Evolutionary conservation across 2,329 filamentous ascomycete species (phyloP).

Genomic region (Eutypella sp.): DNA sequence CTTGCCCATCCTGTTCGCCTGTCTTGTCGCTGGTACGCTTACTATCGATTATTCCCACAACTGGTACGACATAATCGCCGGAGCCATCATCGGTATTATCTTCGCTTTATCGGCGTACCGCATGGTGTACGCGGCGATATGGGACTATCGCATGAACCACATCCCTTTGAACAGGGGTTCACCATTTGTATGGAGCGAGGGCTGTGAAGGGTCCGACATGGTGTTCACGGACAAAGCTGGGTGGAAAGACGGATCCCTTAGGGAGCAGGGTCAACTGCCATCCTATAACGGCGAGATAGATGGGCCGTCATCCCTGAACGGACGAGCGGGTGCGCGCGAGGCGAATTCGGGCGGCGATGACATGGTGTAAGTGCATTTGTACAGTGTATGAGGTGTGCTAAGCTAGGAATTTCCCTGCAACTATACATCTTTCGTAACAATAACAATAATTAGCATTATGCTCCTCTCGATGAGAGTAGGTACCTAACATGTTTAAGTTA

Average conservation of each 20-base stretch:
- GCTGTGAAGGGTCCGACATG: slow-evolving; percentile 13
- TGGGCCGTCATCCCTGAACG: background rate
- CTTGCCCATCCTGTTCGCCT: slow-evolving; percentile 55
- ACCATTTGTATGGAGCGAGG: slow-evolving; percentile 26
- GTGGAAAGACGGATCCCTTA: slow-evolving; percentile 11
- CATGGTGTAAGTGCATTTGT: background rate
- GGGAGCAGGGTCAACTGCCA: background rate
- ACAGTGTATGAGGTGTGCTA: too few relatives aligned
- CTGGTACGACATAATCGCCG: slow-evolving; percentile 65
- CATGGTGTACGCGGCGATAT: slow-evolving; percentile 62
- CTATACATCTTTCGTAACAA: too few relatives aligned
- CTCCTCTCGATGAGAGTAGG: too few relatives aligned
- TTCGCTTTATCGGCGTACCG: slow-evolving; percentile 61
- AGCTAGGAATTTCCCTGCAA: too few relatives aligned
- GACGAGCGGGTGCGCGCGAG: background rate
- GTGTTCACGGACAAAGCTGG: slow-evolving; percentile 22
- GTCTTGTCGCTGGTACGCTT: slow-evolving; percentile 55
- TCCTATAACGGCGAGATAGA: background rate
- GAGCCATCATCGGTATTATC: slow-evolving; percentile 56
- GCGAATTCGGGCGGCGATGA: background rate
- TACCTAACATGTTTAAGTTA: too few relatives aligned
- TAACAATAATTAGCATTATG: too few relatives aligned
- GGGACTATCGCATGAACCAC: slow-evolving; percentile 65
- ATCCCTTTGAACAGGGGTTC: slow-evolving; percentile 50
- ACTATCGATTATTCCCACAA: slow-evolving; percentile 64